Percentiles rank a stretch among this genome's conserved stretches.
phyloP scores from a whole-genome alignment of 2,329 filamentous ascomycete species.

The Podosphaera xanthii region DNA sequence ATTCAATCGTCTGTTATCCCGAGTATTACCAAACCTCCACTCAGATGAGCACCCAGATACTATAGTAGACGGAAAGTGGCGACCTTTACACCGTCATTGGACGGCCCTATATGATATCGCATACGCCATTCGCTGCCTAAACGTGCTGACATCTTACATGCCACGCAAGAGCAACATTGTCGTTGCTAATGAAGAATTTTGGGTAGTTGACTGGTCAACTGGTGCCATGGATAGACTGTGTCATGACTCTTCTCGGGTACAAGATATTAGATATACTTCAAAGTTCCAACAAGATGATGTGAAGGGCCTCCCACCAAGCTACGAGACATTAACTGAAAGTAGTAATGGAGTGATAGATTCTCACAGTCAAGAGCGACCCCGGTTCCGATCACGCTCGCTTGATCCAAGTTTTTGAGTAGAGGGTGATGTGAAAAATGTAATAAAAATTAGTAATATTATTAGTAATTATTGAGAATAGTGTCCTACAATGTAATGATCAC shows the following conservation, averaged over 20 bases:
- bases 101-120: constrained; percentile 31
- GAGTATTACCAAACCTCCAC: neutral
- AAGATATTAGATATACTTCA: no score
- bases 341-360: no score
- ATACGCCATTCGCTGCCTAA: constrained; percentile 36
- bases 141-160: constrained; percentile 31
- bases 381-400: no score
- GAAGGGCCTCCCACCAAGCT: no score
- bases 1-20: neutral
- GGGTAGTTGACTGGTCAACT: constrained; percentile 35
- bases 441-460: no score
- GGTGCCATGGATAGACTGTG: constrained; percentile 14
- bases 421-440: no score
- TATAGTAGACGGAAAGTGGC: constrained; percentile 27
- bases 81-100: constrained; percentile 28
- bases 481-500: no score
- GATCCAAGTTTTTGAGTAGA: no score
- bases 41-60: constrained; percentile 8
- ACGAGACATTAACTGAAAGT: no score
- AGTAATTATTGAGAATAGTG: no score
- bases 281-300: no score
- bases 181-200: constrained; percentile 31
- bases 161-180: constrained; percentile 35
- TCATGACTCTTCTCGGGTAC: neutral
- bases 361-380: no score